Evolutionary conservation across 805 yeast species (phyloP).

Genomic region (Blastobotrys attinorum): DNA sequence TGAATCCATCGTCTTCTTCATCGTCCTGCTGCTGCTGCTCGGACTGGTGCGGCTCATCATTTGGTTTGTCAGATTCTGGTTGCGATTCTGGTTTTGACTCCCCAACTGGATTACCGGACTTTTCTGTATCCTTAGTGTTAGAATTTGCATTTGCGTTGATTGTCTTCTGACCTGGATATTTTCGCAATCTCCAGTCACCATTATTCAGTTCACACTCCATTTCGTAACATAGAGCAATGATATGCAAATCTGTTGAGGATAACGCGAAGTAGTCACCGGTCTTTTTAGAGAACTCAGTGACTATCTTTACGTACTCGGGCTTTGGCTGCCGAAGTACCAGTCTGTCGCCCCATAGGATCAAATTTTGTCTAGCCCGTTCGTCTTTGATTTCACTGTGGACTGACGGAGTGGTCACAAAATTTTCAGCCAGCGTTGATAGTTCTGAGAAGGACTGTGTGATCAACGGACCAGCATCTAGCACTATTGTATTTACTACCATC

Average conservation of each 20-base stretch:
- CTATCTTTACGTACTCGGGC: conserved; percentile 52
- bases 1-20: conserved; percentile 10
- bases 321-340: conserved; percentile 72
- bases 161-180: conserved; percentile 55
- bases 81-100: background rate
- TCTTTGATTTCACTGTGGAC: conserved; percentile 82
- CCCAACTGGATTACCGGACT: conserved; percentile 4
- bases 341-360: conserved; percentile 71
- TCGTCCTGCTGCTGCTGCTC: background rate
- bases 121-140: conserved; percentile 1
- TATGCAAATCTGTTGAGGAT: conserved; percentile 85
- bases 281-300: conserved; percentile 65
- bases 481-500: conserved; percentile 52
- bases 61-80: background rate
- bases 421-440: conserved; percentile 58
- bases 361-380: conserved; percentile 70
- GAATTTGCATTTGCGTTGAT: conserved; percentile 11
- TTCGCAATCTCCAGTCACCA: conserved; percentile 66
- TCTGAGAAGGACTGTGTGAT: conserved; percentile 76
- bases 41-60: background rate
- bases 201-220: conserved; percentile 62
- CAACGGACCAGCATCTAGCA: conserved; percentile 92
- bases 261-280: conserved; percentile 91
- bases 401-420: conserved; percentile 87
- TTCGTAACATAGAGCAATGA: conserved; percentile 86